These are phyloP conservation scores for Umbelopsis ramanniana DNA, from an alignment of 192 early-diverging fungal genomes.

Conservation along the genomic window DNA sequence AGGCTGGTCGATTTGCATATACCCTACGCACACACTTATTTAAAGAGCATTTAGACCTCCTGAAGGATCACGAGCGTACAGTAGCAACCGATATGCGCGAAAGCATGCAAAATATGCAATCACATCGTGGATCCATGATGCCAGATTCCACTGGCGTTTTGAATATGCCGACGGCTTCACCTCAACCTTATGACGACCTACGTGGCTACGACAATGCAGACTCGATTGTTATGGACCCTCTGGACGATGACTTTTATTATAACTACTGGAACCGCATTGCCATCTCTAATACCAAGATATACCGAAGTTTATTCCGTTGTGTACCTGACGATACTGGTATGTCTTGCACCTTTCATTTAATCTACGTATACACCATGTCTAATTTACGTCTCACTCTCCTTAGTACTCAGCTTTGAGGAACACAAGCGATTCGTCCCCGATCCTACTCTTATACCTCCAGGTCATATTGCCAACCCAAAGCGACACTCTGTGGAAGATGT, in stretches of 20 bases:
- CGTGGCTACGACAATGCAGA: slow-evolving; percentile 23
- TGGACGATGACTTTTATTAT: slow-evolving; percentile 67
- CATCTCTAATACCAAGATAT: slow-evolving; percentile 65
- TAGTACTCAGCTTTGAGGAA: slow-evolving; percentile 53
- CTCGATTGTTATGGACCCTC: slow-evolving; percentile 67
- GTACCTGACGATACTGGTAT: slow-evolving; percentile 81
- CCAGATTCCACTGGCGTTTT: slow-evolving; percentile 8
- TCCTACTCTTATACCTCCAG: slow-evolving; percentile 39
- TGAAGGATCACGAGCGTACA: slow-evolving; percentile 45
- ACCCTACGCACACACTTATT: slow-evolving; percentile 76
- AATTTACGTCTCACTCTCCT: neutral
- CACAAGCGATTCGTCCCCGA: slow-evolving; percentile 53
- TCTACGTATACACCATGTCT: neutral
- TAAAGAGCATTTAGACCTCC: slow-evolving; percentile 82
- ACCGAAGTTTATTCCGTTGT: slow-evolving; percentile 78
- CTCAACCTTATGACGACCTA: neutral
- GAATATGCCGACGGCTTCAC: neutral
- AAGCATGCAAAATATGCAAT: neutral
- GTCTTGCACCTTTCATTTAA: neutral
- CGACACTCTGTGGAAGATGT: slow-evolving; percentile 30
- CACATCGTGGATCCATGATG: neutral
- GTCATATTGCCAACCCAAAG: slow-evolving; percentile 55
- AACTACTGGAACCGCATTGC: slow-evolving; percentile 68
- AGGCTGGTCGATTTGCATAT: slow-evolving; percentile 72
- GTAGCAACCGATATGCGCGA: neutral